phyloP scores from a whole-genome alignment of 2,329 filamentous ascomycete species.

The Aspergillus sclerotialis region DNA sequence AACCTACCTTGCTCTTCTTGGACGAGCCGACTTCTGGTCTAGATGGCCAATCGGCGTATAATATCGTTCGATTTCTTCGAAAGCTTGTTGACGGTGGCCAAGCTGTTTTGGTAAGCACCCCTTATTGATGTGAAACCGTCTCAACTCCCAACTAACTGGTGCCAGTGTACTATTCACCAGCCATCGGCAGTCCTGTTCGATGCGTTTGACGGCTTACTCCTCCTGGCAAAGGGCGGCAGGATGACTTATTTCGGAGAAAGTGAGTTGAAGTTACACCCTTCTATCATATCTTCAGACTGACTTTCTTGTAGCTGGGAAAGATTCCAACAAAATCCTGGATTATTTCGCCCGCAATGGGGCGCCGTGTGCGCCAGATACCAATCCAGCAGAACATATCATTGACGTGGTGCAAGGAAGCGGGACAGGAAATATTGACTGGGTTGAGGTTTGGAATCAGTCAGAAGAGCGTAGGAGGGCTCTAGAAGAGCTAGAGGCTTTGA shows the following conservation, averaged over 20 bases:
- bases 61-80: constrained; percentile 54
- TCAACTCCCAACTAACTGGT: constrained; percentile 1
- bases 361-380: constrained; percentile 45
- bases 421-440: constrained; percentile 21
- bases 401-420: constrained; percentile 27
- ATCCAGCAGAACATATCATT: constrained; percentile 46
- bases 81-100: constrained; percentile 62
- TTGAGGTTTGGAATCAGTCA: constrained; percentile 25
- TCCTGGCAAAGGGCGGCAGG: constrained; percentile 59
- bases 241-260: constrained; percentile 60
- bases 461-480: constrained; percentile 20
- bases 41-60: constrained; percentile 57
- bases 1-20: constrained; percentile 55
- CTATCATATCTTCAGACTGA: background rate
- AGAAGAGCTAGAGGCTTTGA: constrained; percentile 19
- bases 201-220: constrained; percentile 58
- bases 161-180: constrained; percentile 57
- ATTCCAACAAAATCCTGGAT: constrained; percentile 33
- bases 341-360: constrained; percentile 51
- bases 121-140: background rate
- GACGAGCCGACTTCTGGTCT: constrained; percentile 58
- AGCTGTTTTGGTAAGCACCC: constrained; percentile 50
- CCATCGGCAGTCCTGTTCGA: constrained; percentile 61
- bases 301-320: constrained; percentile 20
- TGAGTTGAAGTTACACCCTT: constrained; percentile 14